Conservation (phyloP, 129 eudicot genomes). For the Cynara cardunculus region DNA sequence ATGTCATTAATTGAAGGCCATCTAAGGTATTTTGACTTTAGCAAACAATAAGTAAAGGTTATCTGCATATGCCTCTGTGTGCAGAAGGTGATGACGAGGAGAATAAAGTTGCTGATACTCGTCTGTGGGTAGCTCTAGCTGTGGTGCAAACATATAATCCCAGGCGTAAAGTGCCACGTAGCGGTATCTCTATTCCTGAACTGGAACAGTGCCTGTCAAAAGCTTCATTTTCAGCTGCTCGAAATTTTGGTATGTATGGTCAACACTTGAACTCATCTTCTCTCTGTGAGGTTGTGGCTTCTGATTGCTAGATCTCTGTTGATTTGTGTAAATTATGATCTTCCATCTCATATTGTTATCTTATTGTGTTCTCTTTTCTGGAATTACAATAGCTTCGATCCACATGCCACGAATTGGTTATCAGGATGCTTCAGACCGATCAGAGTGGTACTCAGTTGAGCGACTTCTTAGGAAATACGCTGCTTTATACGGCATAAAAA, state of each 20-base stretch:
- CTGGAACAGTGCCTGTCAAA: conserved; percentile 75
- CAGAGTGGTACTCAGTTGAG: conserved; percentile 91
- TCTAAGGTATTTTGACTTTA: background rate
- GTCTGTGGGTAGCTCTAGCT: conserved; percentile 80
- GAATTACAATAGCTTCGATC: conserved; percentile 64
- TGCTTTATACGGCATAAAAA: conserved; percentile 60
- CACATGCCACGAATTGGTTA: conserved; percentile 96
- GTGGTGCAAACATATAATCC: conserved; percentile 88
- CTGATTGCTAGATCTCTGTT: background rate
- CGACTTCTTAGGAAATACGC: conserved; percentile 90
- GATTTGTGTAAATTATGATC: too few relatives aligned
- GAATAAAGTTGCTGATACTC: conserved; percentile 22
- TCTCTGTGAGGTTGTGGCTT: background rate
- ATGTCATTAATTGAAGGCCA: background rate
- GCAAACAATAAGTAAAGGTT: background rate
- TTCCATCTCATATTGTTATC: background rate
- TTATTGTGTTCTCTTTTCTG: background rate
- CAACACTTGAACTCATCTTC: background rate
- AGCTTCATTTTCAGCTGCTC: conserved; percentile 80
- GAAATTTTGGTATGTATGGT: conserved; percentile 58
- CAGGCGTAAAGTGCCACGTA: conserved; percentile 92
- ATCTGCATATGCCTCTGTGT: background rate
- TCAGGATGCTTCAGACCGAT: conserved; percentile 70
- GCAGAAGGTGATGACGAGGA: conserved; percentile 39
- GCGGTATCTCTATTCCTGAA: conserved; percentile 68